phyloP scores from a whole-genome alignment of 179 eudicot genomes.

The Silene vulgaris region DNA sequence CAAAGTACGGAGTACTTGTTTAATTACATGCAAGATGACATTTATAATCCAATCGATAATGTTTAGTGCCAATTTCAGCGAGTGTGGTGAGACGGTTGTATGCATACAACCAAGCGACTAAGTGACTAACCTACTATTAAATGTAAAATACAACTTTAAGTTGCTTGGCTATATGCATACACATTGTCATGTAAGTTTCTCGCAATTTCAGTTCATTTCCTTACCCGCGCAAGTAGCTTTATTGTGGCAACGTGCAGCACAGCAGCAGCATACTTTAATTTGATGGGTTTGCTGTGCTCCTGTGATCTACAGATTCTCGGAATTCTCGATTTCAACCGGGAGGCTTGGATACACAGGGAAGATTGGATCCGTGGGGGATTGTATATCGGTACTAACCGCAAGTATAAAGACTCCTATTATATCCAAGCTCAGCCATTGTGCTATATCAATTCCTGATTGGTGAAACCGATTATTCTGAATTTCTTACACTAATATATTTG shows the following conservation, averaged over 20 bases:
- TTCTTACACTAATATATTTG: background rate
- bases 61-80: background rate
- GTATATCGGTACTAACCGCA: constrained; percentile 70
- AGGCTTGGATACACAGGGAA: constrained; percentile 91
- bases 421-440: constrained; percentile 91
- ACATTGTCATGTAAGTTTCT: too few relatives aligned
- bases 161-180: background rate
- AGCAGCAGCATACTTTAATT: background rate
- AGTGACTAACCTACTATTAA: background rate
- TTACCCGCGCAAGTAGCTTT: background rate
- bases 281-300: constrained; percentile 2
- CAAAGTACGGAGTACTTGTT: background rate
- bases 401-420: constrained; percentile 78
- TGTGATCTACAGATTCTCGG: constrained; percentile 54
- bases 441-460: constrained; percentile 61
- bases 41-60: background rate
- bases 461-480: background rate
- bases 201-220: background rate
- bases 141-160: background rate
- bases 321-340: constrained; percentile 66
- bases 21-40: background rate
- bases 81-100: background rate
- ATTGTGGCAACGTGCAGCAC: background rate
- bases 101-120: background rate
- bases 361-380: constrained; percentile 89